phyloP scores from a whole-genome alignment of 305 asterid genomes.

The Fraxinus dipetala region DNA sequence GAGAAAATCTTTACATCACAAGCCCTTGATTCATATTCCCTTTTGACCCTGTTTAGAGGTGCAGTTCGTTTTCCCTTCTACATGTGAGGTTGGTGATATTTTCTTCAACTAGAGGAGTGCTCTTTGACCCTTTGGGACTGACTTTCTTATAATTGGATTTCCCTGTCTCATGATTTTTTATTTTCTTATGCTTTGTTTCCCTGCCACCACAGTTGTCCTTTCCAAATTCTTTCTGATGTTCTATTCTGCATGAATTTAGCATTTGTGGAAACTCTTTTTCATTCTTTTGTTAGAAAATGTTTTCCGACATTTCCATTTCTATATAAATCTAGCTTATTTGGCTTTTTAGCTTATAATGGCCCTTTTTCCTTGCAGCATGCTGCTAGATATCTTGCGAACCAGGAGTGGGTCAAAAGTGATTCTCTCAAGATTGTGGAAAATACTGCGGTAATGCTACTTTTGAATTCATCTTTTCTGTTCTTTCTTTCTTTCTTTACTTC shows the following conservation, averaged over 20 bases:
- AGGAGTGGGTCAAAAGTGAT: conserved; percentile 99
- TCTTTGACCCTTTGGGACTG: not conserved
- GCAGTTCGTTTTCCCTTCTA: not conserved
- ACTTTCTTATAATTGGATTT: conserved; percentile 3
- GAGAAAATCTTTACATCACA: not conserved
- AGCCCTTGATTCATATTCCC: not conserved
- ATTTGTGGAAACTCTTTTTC: not conserved
- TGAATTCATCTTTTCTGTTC: conserved; percentile 9
- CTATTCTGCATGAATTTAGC: not conserved
- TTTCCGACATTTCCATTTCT: conserved; percentile 16
- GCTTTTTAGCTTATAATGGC: conserved; percentile 27
- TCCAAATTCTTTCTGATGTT: not conserved
- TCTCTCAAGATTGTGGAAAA: conserved; percentile 99
- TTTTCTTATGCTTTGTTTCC: not conserved
- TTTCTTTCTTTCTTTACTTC: conserved; percentile 9
- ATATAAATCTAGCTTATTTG: conserved; percentile 21
- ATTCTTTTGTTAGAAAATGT: conserved; percentile 6
- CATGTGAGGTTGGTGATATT: not conserved
- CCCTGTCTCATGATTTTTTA: not conserved
- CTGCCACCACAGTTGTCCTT: not conserved
- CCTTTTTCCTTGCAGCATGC: conserved; percentile 75
- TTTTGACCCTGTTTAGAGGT: not conserved
- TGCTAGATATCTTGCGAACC: conserved; percentile 98
- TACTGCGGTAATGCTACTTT: conserved; percentile 78
- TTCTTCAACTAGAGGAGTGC: not conserved